Percentiles rank a stretch among this genome's conserved stretches.
These are phyloP conservation scores for Melaleuca quinquenervia DNA, from an alignment of 345 rosid genomes.

Conservation along the genomic window DNA sequence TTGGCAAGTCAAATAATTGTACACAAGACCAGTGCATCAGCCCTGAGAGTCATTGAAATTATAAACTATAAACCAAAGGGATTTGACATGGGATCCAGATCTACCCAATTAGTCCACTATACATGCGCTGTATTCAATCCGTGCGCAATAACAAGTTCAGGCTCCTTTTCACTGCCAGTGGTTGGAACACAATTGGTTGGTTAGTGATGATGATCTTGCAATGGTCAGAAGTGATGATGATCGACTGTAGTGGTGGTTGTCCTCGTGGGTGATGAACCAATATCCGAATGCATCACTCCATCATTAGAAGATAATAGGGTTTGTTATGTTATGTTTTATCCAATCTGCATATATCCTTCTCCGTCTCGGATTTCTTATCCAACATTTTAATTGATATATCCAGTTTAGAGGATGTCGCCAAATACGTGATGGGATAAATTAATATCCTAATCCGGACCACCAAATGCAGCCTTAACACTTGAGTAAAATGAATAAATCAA, in stretches of 20 bases:
- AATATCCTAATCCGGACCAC: not conserved
- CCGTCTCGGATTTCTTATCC: not conserved
- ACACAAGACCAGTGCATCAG: slow-evolving; percentile 44
- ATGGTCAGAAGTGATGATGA: not conserved
- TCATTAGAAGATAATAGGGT: not conserved
- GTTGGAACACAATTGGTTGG: not conserved
- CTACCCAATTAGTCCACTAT: slow-evolving; percentile 67
- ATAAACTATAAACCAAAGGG: slow-evolving; percentile 46
- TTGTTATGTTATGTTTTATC: not conserved
- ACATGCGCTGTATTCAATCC: slow-evolving; percentile 70
- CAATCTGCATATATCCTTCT: not conserved
- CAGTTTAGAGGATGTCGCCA: not conserved
- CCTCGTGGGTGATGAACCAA: not conserved
- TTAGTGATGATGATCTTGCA: not conserved
- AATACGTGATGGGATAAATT: not conserved
- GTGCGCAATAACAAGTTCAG: slow-evolving; percentile 39
- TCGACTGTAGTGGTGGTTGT: not conserved
- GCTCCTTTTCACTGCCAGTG: not conserved
- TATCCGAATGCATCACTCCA: not conserved
- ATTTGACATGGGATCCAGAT: slow-evolving; percentile 37
- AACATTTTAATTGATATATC: not conserved
- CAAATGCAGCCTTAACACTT: not conserved
- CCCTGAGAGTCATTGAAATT: slow-evolving; percentile 36
- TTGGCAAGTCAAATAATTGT: slow-evolving; percentile 62
- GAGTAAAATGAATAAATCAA: not conserved